Base-by-base conservation (phyloP, 2,329 filamentous ascomycete genomes). In the Nemania sp. region DNA sequence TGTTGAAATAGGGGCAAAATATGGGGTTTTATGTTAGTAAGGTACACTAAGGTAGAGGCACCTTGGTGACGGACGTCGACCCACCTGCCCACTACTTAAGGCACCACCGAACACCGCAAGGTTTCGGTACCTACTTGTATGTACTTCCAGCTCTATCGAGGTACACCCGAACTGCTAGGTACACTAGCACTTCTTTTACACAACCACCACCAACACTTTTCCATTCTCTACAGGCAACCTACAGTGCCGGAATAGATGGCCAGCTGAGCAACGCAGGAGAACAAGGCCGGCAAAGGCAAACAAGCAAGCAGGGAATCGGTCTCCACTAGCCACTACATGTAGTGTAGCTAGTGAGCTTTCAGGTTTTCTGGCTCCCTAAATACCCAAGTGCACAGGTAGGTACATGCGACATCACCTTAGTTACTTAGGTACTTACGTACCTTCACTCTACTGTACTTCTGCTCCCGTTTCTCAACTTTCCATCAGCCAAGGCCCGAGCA, bases 1-100 rank as follows among this genome's bases (percentile, higher is more conserved):
- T 25, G 18, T 43, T 56, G n/a, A 35, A 60, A 57, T 56, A 57
- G 58, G 58, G 58, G 58, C 48, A 25, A 18, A 29, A 49, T 17
- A n/a, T 40, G 13, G 43, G 13, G 35, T 20, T 58, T 25, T 53
- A 53, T 42, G 37, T 35, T 48, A 48, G 10, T 39, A 54, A 39
- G 43, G 32, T n/a, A 32, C 47, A 34, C 15, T 48, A n/a, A 45
- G 18, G 40, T 20, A 45, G 18, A 29, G 7, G 25, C 25, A 29
- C 25, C 25, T 29, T n/a, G n/a, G 43, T 32, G 40, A 52, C 40
- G 32, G 17, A 46, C 34, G 18, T 15, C 15, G 52, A 48, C 25
- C 42, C 52, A 47, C 42, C 29, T 45, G n/a, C 6, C 15, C 43
- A 7, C 43, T 46, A 20, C 4, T 5, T n/a, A n/a, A n/a, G 25